phyloP scores from a whole-genome alignment of 805 yeast genomes.

The Kockiozyma suomiensis region DNA sequence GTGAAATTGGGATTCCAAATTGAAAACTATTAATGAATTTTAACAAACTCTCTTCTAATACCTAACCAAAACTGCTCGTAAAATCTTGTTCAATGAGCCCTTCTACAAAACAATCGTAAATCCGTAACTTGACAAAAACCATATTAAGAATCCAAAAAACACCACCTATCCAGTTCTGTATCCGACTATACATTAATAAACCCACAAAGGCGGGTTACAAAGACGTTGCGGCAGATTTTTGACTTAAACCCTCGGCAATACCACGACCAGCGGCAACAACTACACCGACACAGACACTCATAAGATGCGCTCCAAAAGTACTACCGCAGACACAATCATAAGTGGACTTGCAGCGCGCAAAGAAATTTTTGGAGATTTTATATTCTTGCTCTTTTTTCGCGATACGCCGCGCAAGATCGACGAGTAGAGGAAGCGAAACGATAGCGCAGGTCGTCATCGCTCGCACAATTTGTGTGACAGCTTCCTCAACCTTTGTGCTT shows the following conservation, averaged over 20 bases:
- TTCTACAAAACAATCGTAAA: too few species aligned
- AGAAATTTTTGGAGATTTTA: conserved; percentile 15
- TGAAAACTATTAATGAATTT: too few species aligned
- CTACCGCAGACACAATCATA: conserved; percentile 18
- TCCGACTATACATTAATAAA: too few species aligned
- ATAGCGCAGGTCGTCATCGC: conserved; percentile 11
- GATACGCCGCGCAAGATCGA: conserved; percentile 11
- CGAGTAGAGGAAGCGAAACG: conserved; percentile 15
- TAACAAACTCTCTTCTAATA: too few species aligned
- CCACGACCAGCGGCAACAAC: conserved; percentile 24
- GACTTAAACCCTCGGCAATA: conserved; percentile 17
- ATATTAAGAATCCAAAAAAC: too few species aligned
- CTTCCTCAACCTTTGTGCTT: conserved; percentile 10
- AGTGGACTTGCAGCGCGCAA: neutral
- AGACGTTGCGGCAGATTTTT: neutral
- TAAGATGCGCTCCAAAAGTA: conserved; percentile 11
- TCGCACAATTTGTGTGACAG: conserved; percentile 15
- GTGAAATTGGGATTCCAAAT: too few species aligned
- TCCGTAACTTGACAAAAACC: too few species aligned
- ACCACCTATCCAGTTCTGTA: too few species aligned
- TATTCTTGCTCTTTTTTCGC: conserved; percentile 24
- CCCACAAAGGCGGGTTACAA: neutral
- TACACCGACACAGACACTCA: conserved; percentile 3
- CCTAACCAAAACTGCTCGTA: too few species aligned
- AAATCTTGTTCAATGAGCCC: too few species aligned